Conservation (phyloP, 2,329 filamentous ascomycete genomes). For the Colletotrichum cereale region DNA sequence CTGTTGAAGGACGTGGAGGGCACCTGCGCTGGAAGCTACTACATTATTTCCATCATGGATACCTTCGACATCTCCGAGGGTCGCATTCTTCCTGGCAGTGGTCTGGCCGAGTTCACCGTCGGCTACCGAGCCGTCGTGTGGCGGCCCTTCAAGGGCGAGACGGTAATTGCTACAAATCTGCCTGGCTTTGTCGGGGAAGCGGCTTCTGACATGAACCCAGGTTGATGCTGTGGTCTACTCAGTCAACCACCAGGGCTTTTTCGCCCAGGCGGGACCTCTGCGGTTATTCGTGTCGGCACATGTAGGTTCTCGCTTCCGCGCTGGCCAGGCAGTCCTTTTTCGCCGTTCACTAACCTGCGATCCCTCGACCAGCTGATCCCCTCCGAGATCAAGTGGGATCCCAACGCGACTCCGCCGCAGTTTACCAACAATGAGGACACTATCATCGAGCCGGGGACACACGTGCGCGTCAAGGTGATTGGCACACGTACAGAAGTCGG, state of each 20-base stretch:
- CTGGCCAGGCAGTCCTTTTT: conserved; percentile 31
- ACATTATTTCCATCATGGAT: conserved; percentile 98
- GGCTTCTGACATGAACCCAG: conserved; percentile 60
- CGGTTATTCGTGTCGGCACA: conserved; percentile 84
- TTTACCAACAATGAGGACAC: conserved; percentile 96
- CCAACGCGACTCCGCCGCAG: conserved; percentile 95
- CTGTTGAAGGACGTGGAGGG: conserved; percentile 95
- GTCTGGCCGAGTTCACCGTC: conserved; percentile 93
- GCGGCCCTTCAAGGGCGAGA: conserved; percentile 98
- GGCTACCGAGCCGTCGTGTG: conserved; percentile 96
- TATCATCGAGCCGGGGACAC: conserved; percentile 92
- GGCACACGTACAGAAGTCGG: conserved; percentile 94
- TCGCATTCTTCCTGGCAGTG: conserved; percentile 90
- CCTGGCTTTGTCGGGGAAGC: conserved; percentile 39
- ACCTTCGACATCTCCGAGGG: conserved; percentile 95
- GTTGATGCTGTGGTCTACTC: conserved; percentile 94
- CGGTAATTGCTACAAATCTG: conserved; percentile 70
- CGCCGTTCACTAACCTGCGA: conserved; percentile 44
- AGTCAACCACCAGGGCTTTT: conserved; percentile 93
- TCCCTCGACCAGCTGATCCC: conserved; percentile 79
- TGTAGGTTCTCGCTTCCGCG: conserved; percentile 65
- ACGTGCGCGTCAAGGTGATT: conserved; percentile 93
- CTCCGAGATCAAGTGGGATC: conserved; percentile 91
- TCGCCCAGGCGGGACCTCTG: conserved; percentile 83
- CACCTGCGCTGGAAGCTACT: conserved; percentile 94